Base-by-base conservation (phyloP, 2,329 filamentous ascomycete genomes). In the Plectosphaerella sp. region DNA sequence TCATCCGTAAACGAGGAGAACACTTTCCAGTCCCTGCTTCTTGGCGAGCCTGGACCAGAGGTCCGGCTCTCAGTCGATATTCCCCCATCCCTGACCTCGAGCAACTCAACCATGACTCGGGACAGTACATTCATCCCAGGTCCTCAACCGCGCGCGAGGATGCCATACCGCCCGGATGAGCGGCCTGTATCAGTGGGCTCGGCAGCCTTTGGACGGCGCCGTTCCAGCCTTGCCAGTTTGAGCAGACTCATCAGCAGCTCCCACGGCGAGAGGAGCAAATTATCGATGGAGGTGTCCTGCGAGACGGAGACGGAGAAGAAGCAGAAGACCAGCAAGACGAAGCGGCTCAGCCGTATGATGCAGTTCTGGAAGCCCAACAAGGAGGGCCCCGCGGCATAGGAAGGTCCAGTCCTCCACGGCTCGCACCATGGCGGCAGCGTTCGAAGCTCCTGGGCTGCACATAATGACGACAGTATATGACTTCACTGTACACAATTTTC, bases 231-330 rank as follows among this genome's bases (percentile, higher is more conserved):
- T 57, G 88, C 84, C 28, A 91, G 88, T 61, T 73, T 93, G 28
- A 90, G 88, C 58, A 83, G 88, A 47, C 75, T 93, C 39, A 88
- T 92, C 61, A 88, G 84, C 65, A 86, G 83, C 58, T 85, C 85
- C 3, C 87, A 90, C 59, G 86, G 85, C 9, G 87, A 91, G 67
- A 80, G 82, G 58, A 89, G 86, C 75, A 90, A 90, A 65, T 72
- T 91, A 20, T 88, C 84, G 0, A 84, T 86, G 61, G 87, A 89
- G 63, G 81, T 87, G 45, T 74, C 77, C 6, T 62, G 74, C 55
- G 81, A 83, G 45, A 74, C 70, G 41, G 78, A 84, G n/a, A 63
- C 71, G 0, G 80, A 82, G 33, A 82, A 80, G 62, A 80, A 78
- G 73, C 59, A 65, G 8, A 84, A 83, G 65, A 62, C 61, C 22